A percentile compares a stretch with the other conserved stretches of the same genome.
Evolutionary conservation across 2,329 filamentous ascomycete genomes (phyloP).

Genomic region (Trichoderma sp.): DNA sequence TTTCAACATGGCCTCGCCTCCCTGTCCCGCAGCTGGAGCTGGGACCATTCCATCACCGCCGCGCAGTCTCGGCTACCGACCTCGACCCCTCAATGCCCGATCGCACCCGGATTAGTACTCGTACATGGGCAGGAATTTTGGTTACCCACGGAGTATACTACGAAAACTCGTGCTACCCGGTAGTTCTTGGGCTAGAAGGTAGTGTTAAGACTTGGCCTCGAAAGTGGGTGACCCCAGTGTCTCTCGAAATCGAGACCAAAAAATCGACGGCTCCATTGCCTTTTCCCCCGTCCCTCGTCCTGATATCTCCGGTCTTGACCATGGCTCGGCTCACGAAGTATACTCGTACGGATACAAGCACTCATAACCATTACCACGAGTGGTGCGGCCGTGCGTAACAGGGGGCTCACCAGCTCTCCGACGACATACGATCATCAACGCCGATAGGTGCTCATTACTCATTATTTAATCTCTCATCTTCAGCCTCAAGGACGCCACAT

Average conservation of each 20-base stretch:
- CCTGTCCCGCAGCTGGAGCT: not conserved
- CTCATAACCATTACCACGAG: not conserved
- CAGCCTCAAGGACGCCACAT: constrained; percentile 2
- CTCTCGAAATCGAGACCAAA: not conserved
- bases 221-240: not conserved
- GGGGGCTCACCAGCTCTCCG: not conserved
- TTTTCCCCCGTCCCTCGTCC: not conserved
- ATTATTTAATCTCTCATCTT: not conserved
- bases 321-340: not conserved
- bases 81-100: constrained; percentile 10
- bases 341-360: not conserved
- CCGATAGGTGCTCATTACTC: not conserved
- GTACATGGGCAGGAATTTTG: not conserved
- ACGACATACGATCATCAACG: not conserved
- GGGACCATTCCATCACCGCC: not conserved
- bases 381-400: not conserved
- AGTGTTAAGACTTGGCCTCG: not conserved
- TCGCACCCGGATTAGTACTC: not conserved
- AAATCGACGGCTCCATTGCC: not conserved
- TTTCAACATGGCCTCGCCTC: not conserved
- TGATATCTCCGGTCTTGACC: not conserved
- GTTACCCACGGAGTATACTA: not conserved
- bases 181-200: not conserved
- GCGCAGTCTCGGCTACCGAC: constrained; percentile 7
- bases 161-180: not conserved